phyloP scores from a whole-genome alignment of 2,329 filamentous ascomycete genomes.

The Coniochaeta sp. region DNA sequence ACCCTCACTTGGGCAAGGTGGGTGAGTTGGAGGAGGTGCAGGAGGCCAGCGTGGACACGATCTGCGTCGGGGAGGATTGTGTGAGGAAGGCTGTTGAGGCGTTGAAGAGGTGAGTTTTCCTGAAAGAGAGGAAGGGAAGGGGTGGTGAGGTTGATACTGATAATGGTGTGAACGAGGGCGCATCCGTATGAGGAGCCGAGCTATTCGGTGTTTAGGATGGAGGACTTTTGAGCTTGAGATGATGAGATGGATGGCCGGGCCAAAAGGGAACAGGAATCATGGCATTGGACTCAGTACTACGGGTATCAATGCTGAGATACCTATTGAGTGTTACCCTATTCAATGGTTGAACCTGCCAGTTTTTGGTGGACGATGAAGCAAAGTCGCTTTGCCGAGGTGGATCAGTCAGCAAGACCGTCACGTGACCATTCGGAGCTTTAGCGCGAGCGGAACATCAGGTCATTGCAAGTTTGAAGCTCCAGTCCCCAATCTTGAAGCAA shows the following conservation, averaged over 20 bases:
- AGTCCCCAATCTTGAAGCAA: neutral
- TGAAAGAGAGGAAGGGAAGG: neutral
- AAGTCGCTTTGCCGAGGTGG: neutral
- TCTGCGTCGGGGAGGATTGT: constrained; percentile 53
- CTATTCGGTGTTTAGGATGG: constrained; percentile 40
- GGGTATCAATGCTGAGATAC: too few relatives aligned
- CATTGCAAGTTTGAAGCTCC: constrained; percentile 5
- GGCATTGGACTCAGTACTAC: too few relatives aligned
- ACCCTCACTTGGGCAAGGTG: constrained; percentile 53
- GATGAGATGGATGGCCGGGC: too few relatives aligned
- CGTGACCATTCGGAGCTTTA: constrained; percentile 1
- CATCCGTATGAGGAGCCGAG: constrained; percentile 48
- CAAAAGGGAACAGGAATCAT: too few relatives aligned
- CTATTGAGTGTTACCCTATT: too few relatives aligned
- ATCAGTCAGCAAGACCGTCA: neutral
- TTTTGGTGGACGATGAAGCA: too few relatives aligned
- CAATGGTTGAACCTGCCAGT: too few relatives aligned
- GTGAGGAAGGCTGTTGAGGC: constrained; percentile 51
- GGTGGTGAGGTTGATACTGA: neutral
- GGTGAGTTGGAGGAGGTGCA: constrained; percentile 51
- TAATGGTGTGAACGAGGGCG: constrained; percentile 21
- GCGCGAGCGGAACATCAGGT: constrained; percentile 5
- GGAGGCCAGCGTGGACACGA: constrained; percentile 56
- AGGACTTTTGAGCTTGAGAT: constrained; percentile 31
- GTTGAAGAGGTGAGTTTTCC: constrained; percentile 51